Conservation (phyloP, 2,329 filamentous ascomycete species). For the Botrytis pseudocinerea region DNA sequence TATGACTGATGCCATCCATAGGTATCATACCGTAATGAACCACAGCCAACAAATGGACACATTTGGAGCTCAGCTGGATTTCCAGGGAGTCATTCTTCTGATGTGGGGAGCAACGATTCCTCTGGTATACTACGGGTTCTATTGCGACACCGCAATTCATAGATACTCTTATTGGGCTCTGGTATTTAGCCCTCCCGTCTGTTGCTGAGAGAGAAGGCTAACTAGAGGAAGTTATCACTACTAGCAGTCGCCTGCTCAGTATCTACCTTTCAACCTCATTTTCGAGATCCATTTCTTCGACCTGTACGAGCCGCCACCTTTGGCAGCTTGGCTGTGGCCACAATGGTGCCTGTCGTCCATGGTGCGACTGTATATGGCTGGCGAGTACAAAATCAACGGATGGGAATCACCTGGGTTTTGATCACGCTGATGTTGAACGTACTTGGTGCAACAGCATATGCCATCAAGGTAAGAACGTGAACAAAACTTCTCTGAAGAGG, state of each 20-base stretch:
- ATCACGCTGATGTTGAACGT: constrained; percentile 44
- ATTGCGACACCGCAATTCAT: constrained; percentile 40
- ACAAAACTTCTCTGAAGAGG: background rate
- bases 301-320: constrained; percentile 46
- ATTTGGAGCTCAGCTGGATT: constrained; percentile 60
- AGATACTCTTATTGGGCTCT: constrained; percentile 7
- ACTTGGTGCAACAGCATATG: constrained; percentile 45
- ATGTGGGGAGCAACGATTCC: constrained; percentile 64
- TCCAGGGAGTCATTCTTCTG: constrained; percentile 60
- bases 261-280: constrained; percentile 43
- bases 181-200: constrained; percentile 26
- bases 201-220: background rate
- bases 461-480: constrained; percentile 36
- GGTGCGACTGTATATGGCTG: constrained; percentile 42
- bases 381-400: constrained; percentile 42
- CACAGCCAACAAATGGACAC: constrained; percentile 52
- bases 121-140: constrained; percentile 53
- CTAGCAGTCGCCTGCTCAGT: constrained; percentile 44
- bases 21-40: constrained; percentile 58
- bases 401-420: constrained; percentile 46
- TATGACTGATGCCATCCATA: constrained; percentile 33
- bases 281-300: constrained; percentile 44
- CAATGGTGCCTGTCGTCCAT: constrained; percentile 46
- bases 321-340: constrained; percentile 45
- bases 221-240: constrained; percentile 6